Evolutionary conservation across 2,329 filamentous ascomycete genomes (phyloP), one percentile per base, ranked within the genome.

Genomic region (Fusarium nygamai): DNA sequence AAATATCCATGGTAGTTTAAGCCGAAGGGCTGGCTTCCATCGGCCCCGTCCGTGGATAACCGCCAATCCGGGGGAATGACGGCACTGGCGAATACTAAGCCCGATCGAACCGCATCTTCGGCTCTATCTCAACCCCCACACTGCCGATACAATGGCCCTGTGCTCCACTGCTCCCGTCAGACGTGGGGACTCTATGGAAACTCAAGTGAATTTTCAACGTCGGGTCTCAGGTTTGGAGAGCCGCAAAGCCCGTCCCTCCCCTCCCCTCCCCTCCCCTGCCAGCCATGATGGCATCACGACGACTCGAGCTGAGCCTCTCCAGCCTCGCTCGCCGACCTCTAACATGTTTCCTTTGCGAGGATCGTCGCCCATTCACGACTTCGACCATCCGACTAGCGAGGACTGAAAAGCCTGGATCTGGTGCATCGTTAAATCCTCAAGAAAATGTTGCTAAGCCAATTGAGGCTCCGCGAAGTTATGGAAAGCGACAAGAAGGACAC

Each of bases 391-490:
- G 78, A 38, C 67, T 77, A 7, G 79, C 79, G 20, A 80, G 76
- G 62, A 39, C 73, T 36, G 79, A 81, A 56, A 83, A 83, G 68
- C 82, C 82, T 22, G 83, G 76, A 20, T 72, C 82, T 20, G 83
- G 83, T 54, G 73, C 82, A 58, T 80, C 80, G 17, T 74, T 83
- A 70, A 82, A 83, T 67, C 82, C 83, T 67, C 80, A 84, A 76
- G 81, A 78, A 76, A 78, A 79, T 46, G 74, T 86, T 57, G 76
- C 84, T 41, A 85, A 86, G 11, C 82, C 91, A 43, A 89, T 88
- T 75, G 83, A 90, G 69, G 90, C 90, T 11, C 90, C 90, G 17
- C 85, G 89, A 71, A 85, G 86, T 34, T 91, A 91, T 74, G 91
- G 91, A 77, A 88, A 87, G 80, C 85, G 86, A 22, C 77, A 87